Evolutionary conservation across 257 asterid genomes (phyloP).

Genomic region (Rehmannia glutinosa): DNA sequence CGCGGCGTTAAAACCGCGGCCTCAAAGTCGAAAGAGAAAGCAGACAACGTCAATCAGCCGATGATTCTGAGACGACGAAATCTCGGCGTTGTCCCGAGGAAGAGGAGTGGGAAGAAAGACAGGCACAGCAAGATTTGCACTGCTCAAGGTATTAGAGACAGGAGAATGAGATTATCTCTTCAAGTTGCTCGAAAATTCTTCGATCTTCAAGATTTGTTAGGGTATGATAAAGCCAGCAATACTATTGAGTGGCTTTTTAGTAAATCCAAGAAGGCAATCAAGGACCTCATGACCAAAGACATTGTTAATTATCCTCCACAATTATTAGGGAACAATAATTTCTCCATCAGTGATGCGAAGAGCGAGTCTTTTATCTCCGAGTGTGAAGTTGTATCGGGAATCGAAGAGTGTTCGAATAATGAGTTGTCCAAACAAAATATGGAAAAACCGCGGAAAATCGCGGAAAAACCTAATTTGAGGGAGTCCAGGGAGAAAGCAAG

Average conservation of each 20-base stretch:
- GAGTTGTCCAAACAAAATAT: too few species aligned
- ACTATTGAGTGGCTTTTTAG: slow-evolving; percentile 73
- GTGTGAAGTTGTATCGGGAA: slow-evolving; percentile 40
- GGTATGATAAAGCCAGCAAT: slow-evolving; percentile 72
- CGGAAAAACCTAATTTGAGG: background rate
- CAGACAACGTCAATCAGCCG: background rate
- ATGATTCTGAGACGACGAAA: slow-evolving; percentile 6
- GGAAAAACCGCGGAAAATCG: background rate
- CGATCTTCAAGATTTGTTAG: slow-evolving; percentile 74
- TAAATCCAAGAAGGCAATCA: slow-evolving; percentile 57
- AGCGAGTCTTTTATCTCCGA: slow-evolving; percentile 40
- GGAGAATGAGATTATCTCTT: slow-evolving; percentile 69
- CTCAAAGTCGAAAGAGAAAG: background rate
- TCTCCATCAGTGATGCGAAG: slow-evolving; percentile 19
- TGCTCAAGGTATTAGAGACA: slow-evolving; percentile 64
- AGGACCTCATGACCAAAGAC: slow-evolving; percentile 28
- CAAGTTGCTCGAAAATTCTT: slow-evolving; percentile 69
- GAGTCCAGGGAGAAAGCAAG: slow-evolving; percentile 56
- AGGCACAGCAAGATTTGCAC: slow-evolving; percentile 81
- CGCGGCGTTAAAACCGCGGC: background rate
- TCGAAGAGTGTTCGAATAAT: too few species aligned
- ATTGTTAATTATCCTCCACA: too few species aligned
- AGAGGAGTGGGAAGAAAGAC: slow-evolving; percentile 47
- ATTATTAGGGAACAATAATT: too few species aligned
- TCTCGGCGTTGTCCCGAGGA: slow-evolving; percentile 22